phyloP scores from a whole-genome alignment of 2,329 filamentous ascomycete genomes.

The Pseudogymnoascus sp. region DNA sequence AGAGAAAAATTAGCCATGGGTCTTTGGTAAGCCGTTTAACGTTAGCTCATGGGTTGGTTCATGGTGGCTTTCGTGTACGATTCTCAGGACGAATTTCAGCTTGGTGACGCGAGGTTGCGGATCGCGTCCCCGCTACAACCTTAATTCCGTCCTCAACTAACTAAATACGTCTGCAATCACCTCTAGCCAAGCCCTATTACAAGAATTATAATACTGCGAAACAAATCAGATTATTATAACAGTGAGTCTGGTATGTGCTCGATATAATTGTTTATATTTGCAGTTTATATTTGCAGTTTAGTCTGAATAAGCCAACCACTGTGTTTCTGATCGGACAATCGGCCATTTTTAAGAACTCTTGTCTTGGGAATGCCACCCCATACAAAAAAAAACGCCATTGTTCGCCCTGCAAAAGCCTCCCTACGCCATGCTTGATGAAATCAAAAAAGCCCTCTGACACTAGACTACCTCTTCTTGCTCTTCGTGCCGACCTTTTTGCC shows the following conservation, averaged over 20 bases:
- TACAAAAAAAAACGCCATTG: not conserved
- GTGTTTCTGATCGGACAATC: not conserved
- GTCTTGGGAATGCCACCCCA: not conserved
- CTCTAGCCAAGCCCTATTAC: not conserved
- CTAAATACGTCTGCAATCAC: conserved; percentile 1
- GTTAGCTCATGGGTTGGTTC: conserved; percentile 2
- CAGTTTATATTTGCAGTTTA: not conserved
- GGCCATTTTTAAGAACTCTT: conserved; percentile 3
- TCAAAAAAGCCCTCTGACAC: not conserved
- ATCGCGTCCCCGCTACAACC: conserved; percentile 6
- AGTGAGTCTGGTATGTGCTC: not conserved
- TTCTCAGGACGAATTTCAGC: not conserved
- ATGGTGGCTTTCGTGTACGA: conserved; percentile 6
- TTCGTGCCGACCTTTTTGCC: conserved; percentile 39
- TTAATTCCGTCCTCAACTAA: conserved; percentile 1
- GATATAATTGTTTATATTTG: conserved; percentile 1
- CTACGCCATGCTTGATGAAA: conserved; percentile 9
- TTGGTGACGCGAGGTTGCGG: conserved; percentile 4
- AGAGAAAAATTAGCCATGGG: not conserved
- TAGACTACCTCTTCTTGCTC: conserved; percentile 21
- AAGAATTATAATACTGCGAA: not conserved
- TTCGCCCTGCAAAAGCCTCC: conserved; percentile 6
- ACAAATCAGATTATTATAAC: not conserved
- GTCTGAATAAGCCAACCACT: not conserved
- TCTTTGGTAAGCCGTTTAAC: not conserved